Conservation (phyloP, 768 basidiomycete genomes). For the Lactarius pseudohatsudake region DNA sequence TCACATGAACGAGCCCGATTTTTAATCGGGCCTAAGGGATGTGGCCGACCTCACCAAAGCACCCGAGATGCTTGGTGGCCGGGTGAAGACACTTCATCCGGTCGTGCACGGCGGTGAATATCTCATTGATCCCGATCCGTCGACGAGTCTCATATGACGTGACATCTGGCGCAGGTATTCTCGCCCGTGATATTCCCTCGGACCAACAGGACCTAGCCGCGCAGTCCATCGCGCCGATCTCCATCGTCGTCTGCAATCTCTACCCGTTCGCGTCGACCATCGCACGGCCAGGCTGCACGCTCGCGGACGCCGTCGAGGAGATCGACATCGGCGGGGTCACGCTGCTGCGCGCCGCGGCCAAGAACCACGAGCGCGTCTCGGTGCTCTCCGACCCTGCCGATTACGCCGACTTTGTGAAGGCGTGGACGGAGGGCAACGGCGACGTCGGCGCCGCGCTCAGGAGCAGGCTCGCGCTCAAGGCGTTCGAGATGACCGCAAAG, state of each 20-base stretch:
- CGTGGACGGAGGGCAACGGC: conserved; percentile 73
- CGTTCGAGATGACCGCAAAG: conserved; percentile 92
- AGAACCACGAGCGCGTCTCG: conserved; percentile 93
- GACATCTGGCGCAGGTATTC: conserved; percentile 62
- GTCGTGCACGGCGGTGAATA: conserved; percentile 90
- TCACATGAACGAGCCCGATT: not conserved
- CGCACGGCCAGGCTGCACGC: conserved; percentile 82
- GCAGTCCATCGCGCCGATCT: conserved; percentile 88
- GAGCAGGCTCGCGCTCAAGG: conserved; percentile 87
- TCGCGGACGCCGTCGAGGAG: conserved; percentile 93
- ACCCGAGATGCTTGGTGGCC: conserved; percentile 97
- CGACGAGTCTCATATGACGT: not conserved
- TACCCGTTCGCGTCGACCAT: conserved; percentile 96
- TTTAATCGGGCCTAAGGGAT: conserved; percentile 56
- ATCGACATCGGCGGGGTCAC: conserved; percentile 99
- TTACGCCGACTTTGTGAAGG: conserved; percentile 76
- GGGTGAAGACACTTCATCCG: conserved; percentile 98
- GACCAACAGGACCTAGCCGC: conserved; percentile 83
- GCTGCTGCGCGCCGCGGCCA: conserved; percentile 94
- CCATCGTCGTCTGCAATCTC: conserved; percentile 97
- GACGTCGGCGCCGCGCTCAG: conserved; percentile 70
- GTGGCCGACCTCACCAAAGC: conserved; percentile 97
- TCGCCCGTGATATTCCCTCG: conserved; percentile 87
- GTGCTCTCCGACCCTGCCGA: conserved; percentile 88
- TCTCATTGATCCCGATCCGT: not conserved